These are phyloP conservation scores for Lasiosphaeria ovina DNA, from an alignment of 495 filamentous ascomycete genomes.

Conservation along the genomic window DNA sequence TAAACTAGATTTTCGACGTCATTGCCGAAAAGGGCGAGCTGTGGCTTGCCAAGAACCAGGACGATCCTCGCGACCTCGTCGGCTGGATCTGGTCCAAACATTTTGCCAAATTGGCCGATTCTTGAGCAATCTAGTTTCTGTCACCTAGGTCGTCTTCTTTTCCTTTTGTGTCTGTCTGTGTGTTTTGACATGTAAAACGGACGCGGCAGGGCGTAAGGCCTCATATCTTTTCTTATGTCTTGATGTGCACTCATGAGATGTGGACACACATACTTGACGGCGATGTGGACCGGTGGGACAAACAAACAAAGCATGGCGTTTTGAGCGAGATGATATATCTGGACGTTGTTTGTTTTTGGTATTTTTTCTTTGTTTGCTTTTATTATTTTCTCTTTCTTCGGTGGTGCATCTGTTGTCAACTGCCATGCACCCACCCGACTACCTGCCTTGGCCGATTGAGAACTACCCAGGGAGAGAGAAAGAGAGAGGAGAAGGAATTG, in stretches of 20 bases:
- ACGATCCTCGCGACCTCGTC: conserved; percentile 72
- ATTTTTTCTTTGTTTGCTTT: background rate
- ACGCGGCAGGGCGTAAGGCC: background rate
- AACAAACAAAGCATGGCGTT: conserved; percentile 15
- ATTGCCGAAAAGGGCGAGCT: conserved; percentile 95
- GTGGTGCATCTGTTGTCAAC: too few relatives aligned
- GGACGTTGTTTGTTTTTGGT: background rate
- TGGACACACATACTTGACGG: background rate
- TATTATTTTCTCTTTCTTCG: too few relatives aligned
- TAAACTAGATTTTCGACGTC: conserved; percentile 70
- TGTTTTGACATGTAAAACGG: background rate
- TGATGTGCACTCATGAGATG: background rate
- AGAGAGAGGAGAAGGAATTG: too few relatives aligned
- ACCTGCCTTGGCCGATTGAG: too few relatives aligned
- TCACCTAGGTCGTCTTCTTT: background rate
- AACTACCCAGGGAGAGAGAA: too few relatives aligned
- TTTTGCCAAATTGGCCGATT: conserved; percentile 74
- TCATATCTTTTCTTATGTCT: background rate
- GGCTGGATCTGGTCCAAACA: conserved; percentile 99
- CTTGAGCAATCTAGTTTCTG: conserved; percentile 24
- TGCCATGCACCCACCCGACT: too few relatives aligned
- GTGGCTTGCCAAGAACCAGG: conserved; percentile 96
- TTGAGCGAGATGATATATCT: conserved; percentile 3
- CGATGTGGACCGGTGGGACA: background rate
- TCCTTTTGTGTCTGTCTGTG: conserved; percentile 5